Percentiles rank a stretch among this genome's conserved stretches.
Evolutionary conservation across 305 asterid genomes (phyloP).

Genomic region (Rubia tinctorum): DNA sequence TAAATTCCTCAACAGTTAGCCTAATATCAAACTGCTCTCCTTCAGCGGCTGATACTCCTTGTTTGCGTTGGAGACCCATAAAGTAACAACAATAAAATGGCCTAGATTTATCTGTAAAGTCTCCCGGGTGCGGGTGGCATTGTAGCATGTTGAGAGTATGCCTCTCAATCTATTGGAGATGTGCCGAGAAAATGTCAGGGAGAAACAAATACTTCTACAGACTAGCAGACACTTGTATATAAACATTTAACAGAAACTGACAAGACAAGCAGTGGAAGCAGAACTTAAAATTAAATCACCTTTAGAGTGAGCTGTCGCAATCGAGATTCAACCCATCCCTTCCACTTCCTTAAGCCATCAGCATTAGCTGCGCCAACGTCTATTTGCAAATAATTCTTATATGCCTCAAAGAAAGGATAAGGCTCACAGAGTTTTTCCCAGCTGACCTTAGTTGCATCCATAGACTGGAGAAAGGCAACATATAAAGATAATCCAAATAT

Average conservation of each 20-base stretch:
- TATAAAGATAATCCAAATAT: background rate
- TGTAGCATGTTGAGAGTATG: conserved; percentile 26
- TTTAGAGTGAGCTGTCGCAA: conserved; percentile 24
- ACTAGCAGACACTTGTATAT: background rate
- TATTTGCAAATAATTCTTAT: conserved; percentile 32
- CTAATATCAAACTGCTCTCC: conserved; percentile 32
- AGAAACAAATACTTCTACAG: background rate
- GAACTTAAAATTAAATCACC: conserved; percentile 11
- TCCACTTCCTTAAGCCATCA: conserved; percentile 29
- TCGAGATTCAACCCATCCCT: conserved; percentile 33
- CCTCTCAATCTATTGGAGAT: conserved; percentile 23
- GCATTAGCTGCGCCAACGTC: conserved; percentile 26
- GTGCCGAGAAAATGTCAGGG: conserved; percentile 2
- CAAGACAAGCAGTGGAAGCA: background rate
- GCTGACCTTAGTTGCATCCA: conserved; percentile 21
- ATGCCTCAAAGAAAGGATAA: conserved; percentile 29
- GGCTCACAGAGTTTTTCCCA: conserved; percentile 27
- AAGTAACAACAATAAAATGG: conserved; percentile 24
- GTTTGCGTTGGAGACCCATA: conserved; percentile 31
- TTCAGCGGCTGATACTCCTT: conserved; percentile 17
- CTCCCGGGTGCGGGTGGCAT: conserved; percentile 32
- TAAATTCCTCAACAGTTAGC: conserved; percentile 28
- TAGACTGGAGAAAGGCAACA: conserved; percentile 17
- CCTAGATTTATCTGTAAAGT: conserved; percentile 21
- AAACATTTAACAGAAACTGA: background rate